Conservation (phyloP, 2,329 filamentous ascomycete species). For the Pseudocercospora crystallina region DNA sequence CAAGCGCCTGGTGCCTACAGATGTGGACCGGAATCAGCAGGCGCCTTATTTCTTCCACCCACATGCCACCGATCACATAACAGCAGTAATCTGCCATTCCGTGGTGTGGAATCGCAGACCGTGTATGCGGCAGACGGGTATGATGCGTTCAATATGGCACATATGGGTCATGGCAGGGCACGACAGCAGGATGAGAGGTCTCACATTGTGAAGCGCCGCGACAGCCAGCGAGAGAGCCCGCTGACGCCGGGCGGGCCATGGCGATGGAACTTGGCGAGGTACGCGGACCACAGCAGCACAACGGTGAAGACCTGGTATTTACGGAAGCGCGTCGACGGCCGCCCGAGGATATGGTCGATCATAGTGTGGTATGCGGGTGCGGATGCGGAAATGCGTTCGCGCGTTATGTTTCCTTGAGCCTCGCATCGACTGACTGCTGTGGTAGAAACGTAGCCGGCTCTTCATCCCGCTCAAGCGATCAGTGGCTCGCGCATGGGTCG, state of each 20-base stretch:
- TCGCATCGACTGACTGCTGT: too few species aligned
- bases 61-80: too few species aligned
- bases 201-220: constrained; percentile 66
- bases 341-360: constrained; percentile 24
- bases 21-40: too few species aligned
- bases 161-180: too few species aligned
- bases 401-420: background rate
- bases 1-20: constrained; percentile 73
- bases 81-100: too few species aligned
- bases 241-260: constrained; percentile 80
- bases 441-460: background rate
- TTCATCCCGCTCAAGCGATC: background rate
- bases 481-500: background rate
- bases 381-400: too few species aligned
- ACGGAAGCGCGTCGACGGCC: constrained; percentile 27
- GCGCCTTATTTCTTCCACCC: too few species aligned
- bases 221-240: constrained; percentile 68
- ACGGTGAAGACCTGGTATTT: constrained; percentile 69
- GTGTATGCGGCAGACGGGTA: too few species aligned
- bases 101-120: too few species aligned
- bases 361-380: too few species aligned
- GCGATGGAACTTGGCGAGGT: constrained; percentile 76
- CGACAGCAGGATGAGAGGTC: too few species aligned
- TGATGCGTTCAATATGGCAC: too few species aligned
- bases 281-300: constrained; percentile 85